phyloP scores from a whole-genome alignment of 805 yeast species.

The Brettanomyces naardenensis region DNA sequence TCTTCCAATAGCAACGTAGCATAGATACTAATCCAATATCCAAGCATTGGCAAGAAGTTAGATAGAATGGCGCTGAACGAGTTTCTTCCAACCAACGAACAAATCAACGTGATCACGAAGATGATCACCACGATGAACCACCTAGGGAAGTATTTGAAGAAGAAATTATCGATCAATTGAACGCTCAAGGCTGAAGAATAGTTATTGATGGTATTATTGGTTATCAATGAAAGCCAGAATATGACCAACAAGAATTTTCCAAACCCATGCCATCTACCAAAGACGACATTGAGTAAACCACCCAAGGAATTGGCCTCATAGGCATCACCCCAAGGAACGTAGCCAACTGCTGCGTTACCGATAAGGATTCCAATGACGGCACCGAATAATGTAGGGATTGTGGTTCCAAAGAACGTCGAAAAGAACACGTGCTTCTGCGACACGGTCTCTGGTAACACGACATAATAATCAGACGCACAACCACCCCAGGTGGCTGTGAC shows the following conservation, averaged over 20 bases:
- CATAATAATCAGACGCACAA: conserved; percentile 76
- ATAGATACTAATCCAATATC: conserved; percentile 85
- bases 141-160: conserved; percentile 60
- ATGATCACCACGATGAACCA: conserved; percentile 66
- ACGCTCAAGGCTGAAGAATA: conserved; percentile 78
- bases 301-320: conserved; percentile 63
- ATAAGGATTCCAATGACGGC: conserved; percentile 67
- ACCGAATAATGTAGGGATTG: conserved; percentile 68
- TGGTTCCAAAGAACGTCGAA: conserved; percentile 59
- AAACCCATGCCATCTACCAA: conserved; percentile 63
- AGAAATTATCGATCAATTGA: conserved; percentile 47
- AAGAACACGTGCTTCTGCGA: conserved; percentile 45
- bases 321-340: conserved; percentile 48
- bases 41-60: conserved; percentile 84
- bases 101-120: conserved; percentile 55
- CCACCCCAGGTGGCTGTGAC: conserved; percentile 89
- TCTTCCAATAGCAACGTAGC: conserved; percentile 65
- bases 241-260: conserved; percentile 71
- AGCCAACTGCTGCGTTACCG: conserved; percentile 55
- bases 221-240: conserved; percentile 64
- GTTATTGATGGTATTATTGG: conserved; percentile 75
- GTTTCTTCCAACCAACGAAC: conserved; percentile 70
- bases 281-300: conserved; percentile 60
- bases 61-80: conserved; percentile 66
- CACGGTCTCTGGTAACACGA: conserved; percentile 68